phyloP scores from a whole-genome alignment of 306 rosid genomes.

The Lathyrus sativus region DNA sequence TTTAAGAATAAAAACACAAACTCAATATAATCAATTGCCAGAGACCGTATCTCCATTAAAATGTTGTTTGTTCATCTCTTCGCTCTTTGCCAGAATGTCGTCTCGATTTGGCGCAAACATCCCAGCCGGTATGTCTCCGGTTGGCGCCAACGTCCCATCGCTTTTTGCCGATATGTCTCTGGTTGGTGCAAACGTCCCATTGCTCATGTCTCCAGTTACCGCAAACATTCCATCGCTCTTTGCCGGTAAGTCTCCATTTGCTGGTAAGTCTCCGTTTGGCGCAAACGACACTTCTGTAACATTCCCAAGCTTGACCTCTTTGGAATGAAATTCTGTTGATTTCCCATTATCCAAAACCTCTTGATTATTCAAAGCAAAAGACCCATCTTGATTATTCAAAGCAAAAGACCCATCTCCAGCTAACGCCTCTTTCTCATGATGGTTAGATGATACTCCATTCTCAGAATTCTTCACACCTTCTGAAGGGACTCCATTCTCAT shows the following conservation, averaged over 20 bases:
- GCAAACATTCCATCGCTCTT: slow-evolving; percentile 19
- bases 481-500: slow-evolving; percentile 34
- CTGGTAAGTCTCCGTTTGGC: slow-evolving; percentile 24
- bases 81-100: too few relatives aligned
- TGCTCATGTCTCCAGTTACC: too few relatives aligned
- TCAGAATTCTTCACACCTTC: slow-evolving; percentile 38
- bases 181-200: too few relatives aligned
- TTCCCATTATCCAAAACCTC: slow-evolving; percentile 37
- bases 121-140: background rate
- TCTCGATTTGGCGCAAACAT: background rate
- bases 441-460: slow-evolving; percentile 26
- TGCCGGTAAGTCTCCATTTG: background rate
- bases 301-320: slow-evolving; percentile 36
- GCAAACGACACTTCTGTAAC: slow-evolving; percentile 19
- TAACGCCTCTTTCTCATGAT: slow-evolving; percentile 37
- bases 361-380: slow-evolving; percentile 26
- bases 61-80: slow-evolving; percentile 36
- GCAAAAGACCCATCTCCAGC: slow-evolving; percentile 37
- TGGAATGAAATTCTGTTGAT: slow-evolving; percentile 36
- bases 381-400: slow-evolving; percentile 36
- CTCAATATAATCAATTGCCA: slow-evolving; percentile 23
- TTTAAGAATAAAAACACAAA: background rate
- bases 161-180: too few relatives aligned
- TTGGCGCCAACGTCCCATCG: too few relatives aligned
- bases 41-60: slow-evolving; percentile 32